These are phyloP conservation scores for Staphylotrichum longicolle DNA, from an alignment of 495 filamentous ascomycete species.

Conservation along the genomic window DNA sequence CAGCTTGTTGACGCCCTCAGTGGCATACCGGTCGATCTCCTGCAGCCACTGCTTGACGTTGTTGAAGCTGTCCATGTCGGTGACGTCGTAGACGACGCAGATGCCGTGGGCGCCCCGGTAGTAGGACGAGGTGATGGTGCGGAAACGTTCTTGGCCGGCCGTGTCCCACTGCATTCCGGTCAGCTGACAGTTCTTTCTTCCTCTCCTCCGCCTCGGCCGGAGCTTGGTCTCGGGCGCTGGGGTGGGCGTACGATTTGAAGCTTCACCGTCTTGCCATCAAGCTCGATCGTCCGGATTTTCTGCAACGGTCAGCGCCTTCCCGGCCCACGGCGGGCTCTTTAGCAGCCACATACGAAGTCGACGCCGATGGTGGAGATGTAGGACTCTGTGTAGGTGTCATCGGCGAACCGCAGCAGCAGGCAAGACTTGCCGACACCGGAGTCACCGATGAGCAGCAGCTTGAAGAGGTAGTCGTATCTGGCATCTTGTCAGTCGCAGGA, in stretches of 20 bases:
- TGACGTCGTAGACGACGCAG: slow-evolving; percentile 99
- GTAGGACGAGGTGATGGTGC: slow-evolving; percentile 99
- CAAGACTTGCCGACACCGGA: slow-evolving; percentile 99
- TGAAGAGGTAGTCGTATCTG: slow-evolving; percentile 99
- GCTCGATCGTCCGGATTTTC: slow-evolving; percentile 99
- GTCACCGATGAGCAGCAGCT: slow-evolving; percentile 99
- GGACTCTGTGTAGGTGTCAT: slow-evolving; percentile 99
- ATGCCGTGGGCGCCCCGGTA: slow-evolving; percentile 98
- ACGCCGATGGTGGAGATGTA: slow-evolving; percentile 99
- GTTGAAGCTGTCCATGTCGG: slow-evolving; percentile 99
- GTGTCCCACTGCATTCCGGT: slow-evolving; percentile 83
- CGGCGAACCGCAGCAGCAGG: slow-evolving; percentile 92
- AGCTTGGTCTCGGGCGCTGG: background rate
- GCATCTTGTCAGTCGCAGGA: slow-evolving; percentile 17
- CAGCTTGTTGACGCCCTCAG: slow-evolving; percentile 98
- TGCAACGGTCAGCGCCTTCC: slow-evolving; percentile 43
- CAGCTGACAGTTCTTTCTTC: background rate
- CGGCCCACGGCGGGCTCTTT: background rate
- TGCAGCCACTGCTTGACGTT: slow-evolving; percentile 99
- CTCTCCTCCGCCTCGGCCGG: background rate
- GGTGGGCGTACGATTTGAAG: slow-evolving; percentile 82
- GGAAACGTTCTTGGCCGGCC: slow-evolving; percentile 97
- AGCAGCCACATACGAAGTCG: slow-evolving; percentile 75
- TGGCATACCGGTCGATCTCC: slow-evolving; percentile 98
- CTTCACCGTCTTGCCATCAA: slow-evolving; percentile 99